Base-by-base conservation (phyloP, 345 rosid genomes). In the Gossypium mustelinum region DNA sequence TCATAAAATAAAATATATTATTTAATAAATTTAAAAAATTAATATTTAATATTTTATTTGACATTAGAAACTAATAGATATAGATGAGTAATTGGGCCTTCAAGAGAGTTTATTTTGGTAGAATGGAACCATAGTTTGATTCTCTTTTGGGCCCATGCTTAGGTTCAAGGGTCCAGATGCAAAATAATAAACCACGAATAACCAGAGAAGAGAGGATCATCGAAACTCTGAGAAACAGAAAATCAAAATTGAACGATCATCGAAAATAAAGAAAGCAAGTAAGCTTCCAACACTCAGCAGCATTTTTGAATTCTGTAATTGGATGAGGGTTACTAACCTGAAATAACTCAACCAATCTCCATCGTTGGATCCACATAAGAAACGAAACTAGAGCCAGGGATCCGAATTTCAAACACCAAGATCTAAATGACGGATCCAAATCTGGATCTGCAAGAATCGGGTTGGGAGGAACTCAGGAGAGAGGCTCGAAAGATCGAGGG, bases 401-500 rank as follows among this genome's bases (percentile, higher is more conserved):
- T 44, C 54, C n/a, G 17, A 65, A 43, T 10, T 65, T 43, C 27
- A 18, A 43, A 27, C 8, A 43, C 44, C 66, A 76, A 63, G 86
- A 86, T 81, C 84, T 71, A 77, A 82, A 94, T 92, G 97, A 81
- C 85, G 81, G 97, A 89, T 76, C 67, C 88, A 81, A 89, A 69
- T 84, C 82, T 89, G 76, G 97, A 91, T 86, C 82, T 93, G 64
- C 98, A 93, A 84, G 99, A 95, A 80, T 93, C 97, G 27, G 98
- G 99, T 24, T 95, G 99, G 98, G 99, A 93, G 81, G 99, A 95
- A 74, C 87, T 93, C 64, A 86, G 99, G 83, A 87, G 85, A 73
- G 97, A 92, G 69, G 98, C 99, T 63, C 88, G 99, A 64, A 95
- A 90, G 86, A 83, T 93, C 79, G 99, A 93, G 83, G 94, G 97